Base-by-base conservation (phyloP, 2,329 filamentous ascomycete species). In the Aspergillus transmontanensis region DNA sequence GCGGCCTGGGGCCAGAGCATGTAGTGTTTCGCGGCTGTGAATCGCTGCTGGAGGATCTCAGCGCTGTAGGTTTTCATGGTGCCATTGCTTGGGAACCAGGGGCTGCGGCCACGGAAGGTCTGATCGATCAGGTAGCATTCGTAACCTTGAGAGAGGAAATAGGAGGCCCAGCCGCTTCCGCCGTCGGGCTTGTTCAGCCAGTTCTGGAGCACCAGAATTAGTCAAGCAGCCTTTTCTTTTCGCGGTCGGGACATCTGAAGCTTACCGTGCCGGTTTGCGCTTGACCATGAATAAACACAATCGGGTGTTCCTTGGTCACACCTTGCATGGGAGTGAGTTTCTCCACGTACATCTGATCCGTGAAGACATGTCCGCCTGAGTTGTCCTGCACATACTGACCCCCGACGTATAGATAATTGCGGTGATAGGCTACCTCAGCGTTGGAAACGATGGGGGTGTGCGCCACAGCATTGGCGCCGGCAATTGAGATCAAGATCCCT, bases 161-260 rank as follows among this genome's bases (percentile, higher is more conserved):
- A 81, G 0, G 80, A 79, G 2, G 81, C 80, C 82, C 82, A 85
- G 48, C 82, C 83, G 61, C 72, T 64, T 6, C 78, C 73, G 39
- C 77, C 79, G 65, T 85, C 82, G 3, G 83, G 83, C 39, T 80
- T 85, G 62, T 82, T 83, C 34, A 82, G 70, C 75, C 76, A 82
- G 57, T 80, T 80, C 74, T 78, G 54, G 34, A 19, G n/a, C 28
- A 16, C n/a, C 26, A 32, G 48, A 54, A 12, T 54, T 19, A 54
- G 51, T 16, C 11, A 54, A 36, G 32, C 30, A 54, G 32, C 51
- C 43, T 46, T 53, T 34, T 34, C 28, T 34, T 36, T 12, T 14
- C 32, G 46, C 10, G 51, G 50, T 34, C 57, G 41, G 60, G 28
- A 39, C 3, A 41, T 1, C 26, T 36, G n/a, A 10, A 46, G 43